These are phyloP conservation scores for Picea glauca DNA, from an alignment of 75 land plant species.

Conservation along the genomic window DNA sequence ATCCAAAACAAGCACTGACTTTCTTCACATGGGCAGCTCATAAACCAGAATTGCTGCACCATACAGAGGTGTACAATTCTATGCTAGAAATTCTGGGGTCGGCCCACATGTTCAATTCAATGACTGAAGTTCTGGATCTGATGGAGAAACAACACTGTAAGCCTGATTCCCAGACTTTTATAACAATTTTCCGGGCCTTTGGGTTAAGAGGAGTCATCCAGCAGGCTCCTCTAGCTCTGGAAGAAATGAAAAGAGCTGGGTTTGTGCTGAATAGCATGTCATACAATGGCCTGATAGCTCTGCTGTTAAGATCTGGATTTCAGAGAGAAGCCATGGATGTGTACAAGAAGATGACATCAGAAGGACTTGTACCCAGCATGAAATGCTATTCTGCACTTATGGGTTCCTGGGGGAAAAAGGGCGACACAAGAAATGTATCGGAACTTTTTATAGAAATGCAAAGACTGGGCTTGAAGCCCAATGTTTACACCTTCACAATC, in stretches of 20 bases:
- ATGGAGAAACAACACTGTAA: conserved; percentile 58
- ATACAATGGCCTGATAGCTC: conserved; percentile 59
- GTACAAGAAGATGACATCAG: conserved; percentile 59
- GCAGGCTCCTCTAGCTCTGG: conserved; percentile 42
- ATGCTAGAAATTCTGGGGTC: conserved; percentile 61
- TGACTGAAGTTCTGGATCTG: conserved; percentile 48
- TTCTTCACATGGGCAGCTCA: conserved; percentile 34
- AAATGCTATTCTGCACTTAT: conserved; percentile 70
- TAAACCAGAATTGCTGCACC: conserved; percentile 34
- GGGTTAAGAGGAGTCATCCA: conserved; percentile 34
- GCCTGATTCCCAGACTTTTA: conserved; percentile 39
- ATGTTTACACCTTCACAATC: conserved; percentile 72
- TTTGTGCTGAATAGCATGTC: conserved; percentile 56
- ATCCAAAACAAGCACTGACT: conserved; percentile 27
- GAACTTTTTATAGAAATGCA: conserved; percentile 60
- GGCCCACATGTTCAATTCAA: conserved; percentile 32
- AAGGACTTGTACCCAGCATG: conserved; percentile 52
- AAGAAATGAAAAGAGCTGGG: conserved; percentile 43
- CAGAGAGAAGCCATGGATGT: conserved; percentile 52
- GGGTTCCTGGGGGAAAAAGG: conserved; percentile 63
- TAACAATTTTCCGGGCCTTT: conserved; percentile 43
- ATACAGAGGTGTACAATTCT: conserved; percentile 50
- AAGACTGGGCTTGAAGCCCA: conserved; percentile 59
- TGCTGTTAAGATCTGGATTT: conserved; percentile 52
- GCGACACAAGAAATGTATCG: conserved; percentile 42